Evolutionary conservation across 2,329 filamentous ascomycete genomes (phyloP), one percentile per base, ranked within the genome.

Genomic region (Fusarium sp.): DNA sequence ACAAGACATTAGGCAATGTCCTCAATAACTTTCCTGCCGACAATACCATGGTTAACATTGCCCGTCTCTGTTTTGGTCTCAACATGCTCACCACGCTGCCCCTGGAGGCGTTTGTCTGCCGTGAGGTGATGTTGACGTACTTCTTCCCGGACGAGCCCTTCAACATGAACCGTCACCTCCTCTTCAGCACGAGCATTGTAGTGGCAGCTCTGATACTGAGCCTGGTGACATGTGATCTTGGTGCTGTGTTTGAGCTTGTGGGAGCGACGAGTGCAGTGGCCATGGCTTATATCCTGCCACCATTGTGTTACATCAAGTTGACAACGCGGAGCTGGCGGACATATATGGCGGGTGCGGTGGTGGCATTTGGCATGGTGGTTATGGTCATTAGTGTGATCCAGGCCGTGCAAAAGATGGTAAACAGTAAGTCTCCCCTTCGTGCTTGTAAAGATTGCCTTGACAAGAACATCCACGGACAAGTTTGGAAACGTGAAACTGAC

Each of bases 71-170:
- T 80, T 98, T 99, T 76, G 96, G 96, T 3, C 86, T 99, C 69
- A 99, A 99, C 84, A 99, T 99, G 96, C 88, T 99, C 73, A 97
- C 96, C 15, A 98, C 96, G 3, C 84, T 99, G 34, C 96, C 96
- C 0, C 89, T 99, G 62, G 96, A 99, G 83, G 94, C 94, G 17
- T 99, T 99, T 78, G 96, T 99, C 54, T 99, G 96, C 79, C 89
- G 96, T 74, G 96, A 97, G 79, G 94, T 97, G 67, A 97, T 97
- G 92, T 87, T 93, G 70, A 94, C 93, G 67, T 97, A 97, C 79
- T 90, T 84, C 76, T 89, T 85, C 73, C 87, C 86, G 1, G 83
- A 83, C 62, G 93, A 83, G 70, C 91, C 91, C 0, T 97, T 94
- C 81, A 90, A 94, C 77, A 88, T 93, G 72, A 90, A 90, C 66